Evolutionary conservation across 2,329 filamentous ascomycete genomes (phyloP).

Genomic region (Fusarium buharicum): DNA sequence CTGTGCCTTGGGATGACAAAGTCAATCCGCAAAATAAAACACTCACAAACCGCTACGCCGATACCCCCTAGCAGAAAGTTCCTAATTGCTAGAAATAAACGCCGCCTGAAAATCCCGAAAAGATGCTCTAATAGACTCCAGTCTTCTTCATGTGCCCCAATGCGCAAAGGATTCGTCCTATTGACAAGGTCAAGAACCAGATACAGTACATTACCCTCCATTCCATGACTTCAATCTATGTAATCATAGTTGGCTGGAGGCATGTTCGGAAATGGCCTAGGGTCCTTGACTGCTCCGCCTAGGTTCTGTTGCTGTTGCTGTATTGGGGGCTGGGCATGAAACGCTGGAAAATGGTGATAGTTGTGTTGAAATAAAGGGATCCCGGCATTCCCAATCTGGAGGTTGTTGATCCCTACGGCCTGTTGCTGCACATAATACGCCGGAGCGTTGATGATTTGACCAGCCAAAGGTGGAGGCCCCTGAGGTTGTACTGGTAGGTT

Average conservation of each 20-base stretch:
- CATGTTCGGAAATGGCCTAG: neutral
- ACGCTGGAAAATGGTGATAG: neutral
- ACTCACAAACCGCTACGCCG: neutral
- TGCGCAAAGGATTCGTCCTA: neutral
- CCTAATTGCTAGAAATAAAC: neutral
- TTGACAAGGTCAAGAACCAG: neutral
- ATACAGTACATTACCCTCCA: neutral
- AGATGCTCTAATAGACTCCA: neutral
- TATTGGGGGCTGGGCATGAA: neutral
- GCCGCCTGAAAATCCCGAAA: neutral
- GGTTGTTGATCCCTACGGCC: neutral
- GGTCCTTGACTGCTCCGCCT: neutral
- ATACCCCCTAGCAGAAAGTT: neutral
- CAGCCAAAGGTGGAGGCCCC: neutral
- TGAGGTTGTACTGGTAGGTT: neutral
- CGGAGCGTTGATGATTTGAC: neutral
- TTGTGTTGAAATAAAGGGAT: neutral
- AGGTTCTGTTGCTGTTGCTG: neutral
- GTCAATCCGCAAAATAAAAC: neutral
- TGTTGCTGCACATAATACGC: neutral
- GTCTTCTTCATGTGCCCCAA: neutral
- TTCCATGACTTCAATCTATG: neutral
- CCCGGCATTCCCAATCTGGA: neutral
- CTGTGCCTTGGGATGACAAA: neutral
- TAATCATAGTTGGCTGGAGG: neutral